These are phyloP conservation scores for Amesomyces nigricolor DNA, from an alignment of 2,329 filamentous ascomycete species.

Conservation along the genomic window DNA sequence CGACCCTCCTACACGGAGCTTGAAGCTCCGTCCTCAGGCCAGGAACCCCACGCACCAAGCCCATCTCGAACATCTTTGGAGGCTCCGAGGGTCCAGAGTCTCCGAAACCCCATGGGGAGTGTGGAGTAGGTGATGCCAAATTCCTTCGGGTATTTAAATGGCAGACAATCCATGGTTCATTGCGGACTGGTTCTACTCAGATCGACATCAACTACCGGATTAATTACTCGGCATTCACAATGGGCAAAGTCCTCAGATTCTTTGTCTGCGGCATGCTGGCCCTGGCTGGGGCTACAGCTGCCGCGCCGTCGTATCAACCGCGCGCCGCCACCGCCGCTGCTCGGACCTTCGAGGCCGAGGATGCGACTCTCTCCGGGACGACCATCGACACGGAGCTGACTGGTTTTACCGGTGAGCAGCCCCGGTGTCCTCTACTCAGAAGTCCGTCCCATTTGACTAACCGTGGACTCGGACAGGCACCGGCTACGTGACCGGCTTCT, in stretches of 20 bases:
- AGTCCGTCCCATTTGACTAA: not conserved
- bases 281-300: not conserved
- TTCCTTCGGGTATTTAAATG: not conserved
- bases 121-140: not conserved
- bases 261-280: slow-evolving; percentile 8
- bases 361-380: slow-evolving; percentile 37
- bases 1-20: slow-evolving; percentile 5
- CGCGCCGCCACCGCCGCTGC: not conserved
- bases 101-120: too few species aligned
- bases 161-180: not conserved
- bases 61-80: not conserved
- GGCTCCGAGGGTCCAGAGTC: too few species aligned
- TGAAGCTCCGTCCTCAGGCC: slow-evolving; percentile 9
- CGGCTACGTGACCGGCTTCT: slow-evolving; percentile 44
- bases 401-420: slow-evolving; percentile 30
- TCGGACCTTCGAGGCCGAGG: slow-evolving; percentile 35
- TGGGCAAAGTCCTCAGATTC: slow-evolving; percentile 5
- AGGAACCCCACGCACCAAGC: not conserved
- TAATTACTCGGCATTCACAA: not conserved
- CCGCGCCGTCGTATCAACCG: slow-evolving; percentile 2
- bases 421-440: too few species aligned
- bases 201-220: not conserved
- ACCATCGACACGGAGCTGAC: slow-evolving; percentile 34
- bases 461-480: slow-evolving; percentile 30
- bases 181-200: not conserved